Evolutionary conservation across 1,284 basidiomycete genomes (phyloP).

Genomic region (Apiotrichum akiyoshidainum): DNA sequence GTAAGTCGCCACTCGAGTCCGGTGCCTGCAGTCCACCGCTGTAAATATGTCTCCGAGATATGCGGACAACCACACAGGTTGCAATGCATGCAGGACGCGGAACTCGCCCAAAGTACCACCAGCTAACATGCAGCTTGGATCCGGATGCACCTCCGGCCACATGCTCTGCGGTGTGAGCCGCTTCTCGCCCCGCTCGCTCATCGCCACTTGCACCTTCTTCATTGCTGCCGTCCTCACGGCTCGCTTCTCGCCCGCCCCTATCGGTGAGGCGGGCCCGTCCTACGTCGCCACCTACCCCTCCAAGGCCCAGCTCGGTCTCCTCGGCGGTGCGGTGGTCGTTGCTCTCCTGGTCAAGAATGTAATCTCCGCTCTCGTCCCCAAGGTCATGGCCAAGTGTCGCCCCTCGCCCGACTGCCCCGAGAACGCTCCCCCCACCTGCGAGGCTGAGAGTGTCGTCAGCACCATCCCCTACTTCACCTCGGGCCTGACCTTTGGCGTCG

Average conservation of each 20-base stretch:
- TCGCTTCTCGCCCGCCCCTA: conserved; percentile 46
- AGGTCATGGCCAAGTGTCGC: neutral
- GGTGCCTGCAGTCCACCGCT: neutral
- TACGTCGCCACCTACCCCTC: conserved; percentile 12
- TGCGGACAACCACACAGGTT: too few relatives aligned
- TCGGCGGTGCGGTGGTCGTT: conserved; percentile 54
- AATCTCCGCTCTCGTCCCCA: conserved; percentile 1
- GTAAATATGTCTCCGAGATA: too few relatives aligned
- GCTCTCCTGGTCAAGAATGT: neutral
- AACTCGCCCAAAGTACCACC: too few relatives aligned
- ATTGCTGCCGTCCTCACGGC: conserved; percentile 54
- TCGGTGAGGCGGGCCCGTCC: conserved; percentile 11
- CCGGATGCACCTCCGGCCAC: conserved; percentile 54
- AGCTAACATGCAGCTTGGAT: conserved; percentile 17
- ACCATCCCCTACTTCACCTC: conserved; percentile 52
- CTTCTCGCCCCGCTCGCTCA: conserved; percentile 57
- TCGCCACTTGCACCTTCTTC: conserved; percentile 60
- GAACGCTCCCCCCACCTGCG: neutral
- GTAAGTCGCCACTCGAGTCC: conserved; percentile 39
- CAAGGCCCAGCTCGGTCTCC: conserved; percentile 49
- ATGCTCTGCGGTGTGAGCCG: conserved; percentile 66
- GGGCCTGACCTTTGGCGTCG: conserved; percentile 59
- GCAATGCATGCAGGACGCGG: too few relatives aligned
- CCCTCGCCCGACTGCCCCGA: neutral
- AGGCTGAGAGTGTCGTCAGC: neutral